Conservation (phyloP, 2,329 filamentous ascomycete genomes). For the Teratosphaeriaceae sp. region DNA sequence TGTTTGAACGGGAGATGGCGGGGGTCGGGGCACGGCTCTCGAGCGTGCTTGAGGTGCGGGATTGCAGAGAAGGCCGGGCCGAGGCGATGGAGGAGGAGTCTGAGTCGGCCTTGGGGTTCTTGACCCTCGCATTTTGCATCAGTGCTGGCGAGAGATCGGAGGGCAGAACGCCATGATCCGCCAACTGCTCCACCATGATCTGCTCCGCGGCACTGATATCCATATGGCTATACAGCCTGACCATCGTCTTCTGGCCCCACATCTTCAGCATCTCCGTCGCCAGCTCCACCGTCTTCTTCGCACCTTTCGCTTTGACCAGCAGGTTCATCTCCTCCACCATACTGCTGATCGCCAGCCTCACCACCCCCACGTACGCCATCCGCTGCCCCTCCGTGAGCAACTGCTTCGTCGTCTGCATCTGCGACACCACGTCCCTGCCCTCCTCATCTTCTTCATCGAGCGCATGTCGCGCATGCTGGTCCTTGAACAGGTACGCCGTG, state of each 20-base stretch:
- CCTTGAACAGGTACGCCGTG: conserved; percentile 90
- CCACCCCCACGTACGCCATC: conserved; percentile 91
- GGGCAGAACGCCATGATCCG: conserved; percentile 83
- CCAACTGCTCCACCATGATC: conserved; percentile 97
- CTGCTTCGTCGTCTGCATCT: conserved; percentile 94
- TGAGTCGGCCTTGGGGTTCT: conserved; percentile 56
- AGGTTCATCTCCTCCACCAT: conserved; percentile 65
- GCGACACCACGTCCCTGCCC: conserved; percentile 69
- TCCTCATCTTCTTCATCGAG: conserved; percentile 63
- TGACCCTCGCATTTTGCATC: conserved; percentile 87
- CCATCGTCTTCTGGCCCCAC: conserved; percentile 99
- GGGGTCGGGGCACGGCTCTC: conserved; percentile 15
- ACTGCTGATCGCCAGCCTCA: conserved; percentile 69
- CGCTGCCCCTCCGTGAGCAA: conserved; percentile 91
- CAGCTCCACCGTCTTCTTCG: conserved; percentile 64
- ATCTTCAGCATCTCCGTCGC: conserved; percentile 77
- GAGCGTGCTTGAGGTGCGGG: conserved; percentile 13
- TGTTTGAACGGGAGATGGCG: conserved; percentile 25
- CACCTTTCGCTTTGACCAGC: conserved; percentile 55
- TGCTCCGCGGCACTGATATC: conserved; percentile 88
- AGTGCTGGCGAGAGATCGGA: conserved; percentile 76
- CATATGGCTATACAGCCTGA: conserved; percentile 91
- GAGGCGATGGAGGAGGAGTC: conserved; percentile 21
- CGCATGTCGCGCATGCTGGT: conserved; percentile 53
- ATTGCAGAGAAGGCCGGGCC: conserved; percentile 24